These are phyloP conservation scores for Rhododendron vialii DNA, from an alignment of 148 eudicot species.

Conservation along the genomic window DNA sequence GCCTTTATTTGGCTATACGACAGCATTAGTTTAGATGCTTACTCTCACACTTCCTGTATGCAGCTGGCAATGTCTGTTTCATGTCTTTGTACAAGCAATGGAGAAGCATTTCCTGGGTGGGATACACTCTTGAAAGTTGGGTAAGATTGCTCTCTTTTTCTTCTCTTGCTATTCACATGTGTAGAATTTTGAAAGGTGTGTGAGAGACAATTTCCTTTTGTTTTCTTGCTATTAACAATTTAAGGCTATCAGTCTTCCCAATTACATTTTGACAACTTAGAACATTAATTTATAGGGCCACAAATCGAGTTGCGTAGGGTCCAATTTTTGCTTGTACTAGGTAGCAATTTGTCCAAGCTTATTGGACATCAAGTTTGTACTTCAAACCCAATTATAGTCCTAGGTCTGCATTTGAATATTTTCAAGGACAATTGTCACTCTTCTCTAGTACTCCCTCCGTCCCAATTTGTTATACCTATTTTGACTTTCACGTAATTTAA, in stretches of 20 bases:
- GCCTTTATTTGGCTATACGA: background rate
- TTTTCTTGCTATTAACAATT: background rate
- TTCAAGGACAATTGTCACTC: background rate
- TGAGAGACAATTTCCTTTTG: constrained; percentile 19
- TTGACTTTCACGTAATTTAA: too few relatives aligned
- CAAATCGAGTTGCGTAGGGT: background rate
- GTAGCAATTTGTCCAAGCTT: background rate
- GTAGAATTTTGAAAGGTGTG: constrained; percentile 53
- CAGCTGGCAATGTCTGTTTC: constrained; percentile 77
- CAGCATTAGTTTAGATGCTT: background rate
- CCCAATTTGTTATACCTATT: too few relatives aligned
- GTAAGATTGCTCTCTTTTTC: constrained; percentile 32
- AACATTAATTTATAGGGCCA: background rate
- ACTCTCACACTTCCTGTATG: constrained; percentile 22
- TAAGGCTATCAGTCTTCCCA: background rate
- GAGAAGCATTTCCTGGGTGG: constrained; percentile 80
- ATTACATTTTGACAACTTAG: background rate
- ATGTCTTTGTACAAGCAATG: constrained; percentile 78
- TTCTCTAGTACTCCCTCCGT: background rate
- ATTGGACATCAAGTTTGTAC: background rate
- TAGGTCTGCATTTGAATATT: background rate
- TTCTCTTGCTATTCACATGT: background rate
- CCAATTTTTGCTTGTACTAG: background rate
- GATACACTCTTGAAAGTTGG: constrained; percentile 75
- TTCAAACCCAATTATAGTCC: background rate